phyloP scores from a whole-genome alignment of 108 stramenopile genomes.

The Nitzschia putrida region DNA sequence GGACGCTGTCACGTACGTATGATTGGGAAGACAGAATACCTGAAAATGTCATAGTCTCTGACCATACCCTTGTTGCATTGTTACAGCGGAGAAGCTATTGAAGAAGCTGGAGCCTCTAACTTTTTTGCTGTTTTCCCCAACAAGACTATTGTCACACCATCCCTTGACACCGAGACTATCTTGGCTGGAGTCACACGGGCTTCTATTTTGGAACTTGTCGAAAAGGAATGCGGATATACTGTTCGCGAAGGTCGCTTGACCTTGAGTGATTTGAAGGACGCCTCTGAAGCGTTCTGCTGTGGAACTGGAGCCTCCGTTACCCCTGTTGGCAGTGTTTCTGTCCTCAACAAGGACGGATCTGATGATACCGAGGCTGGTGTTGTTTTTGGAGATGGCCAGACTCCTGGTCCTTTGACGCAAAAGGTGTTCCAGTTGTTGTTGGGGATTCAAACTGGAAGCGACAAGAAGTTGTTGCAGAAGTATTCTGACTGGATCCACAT shows the following conservation, averaged over 20 bases:
- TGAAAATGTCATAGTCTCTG: too few relatives aligned
- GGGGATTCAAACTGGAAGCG: constrained; percentile 20
- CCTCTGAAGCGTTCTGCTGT: constrained; percentile 61
- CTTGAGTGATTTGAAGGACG: constrained; percentile 55
- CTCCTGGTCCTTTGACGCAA: constrained; percentile 27
- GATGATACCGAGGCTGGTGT: constrained; percentile 16
- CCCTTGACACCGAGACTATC: constrained; percentile 57
- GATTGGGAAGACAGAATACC: neutral
- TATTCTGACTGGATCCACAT: constrained; percentile 18
- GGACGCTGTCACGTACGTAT: constrained; percentile 35
- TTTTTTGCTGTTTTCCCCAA: constrained; percentile 44
- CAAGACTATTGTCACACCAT: constrained; percentile 65
- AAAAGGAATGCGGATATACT: constrained; percentile 31
- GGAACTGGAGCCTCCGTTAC: constrained; percentile 46
- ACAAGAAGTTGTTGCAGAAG: constrained; percentile 9
- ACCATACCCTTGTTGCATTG: too few relatives aligned
- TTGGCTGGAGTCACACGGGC: constrained; percentile 72
- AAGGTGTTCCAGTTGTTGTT: constrained; percentile 12
- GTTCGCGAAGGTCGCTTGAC: constrained; percentile 57
- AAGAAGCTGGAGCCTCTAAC: constrained; percentile 49
- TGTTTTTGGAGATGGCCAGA: constrained; percentile 16
- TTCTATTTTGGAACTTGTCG: constrained; percentile 47
- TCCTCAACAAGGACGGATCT: constrained; percentile 16
- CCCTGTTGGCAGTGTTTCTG: constrained; percentile 35
- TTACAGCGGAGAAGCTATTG: constrained; percentile 20